Percentiles rank a stretch among this genome's conserved stretches.
phyloP scores from a whole-genome alignment of 2,329 filamentous ascomycete genomes.

The Alternaria sp. region DNA sequence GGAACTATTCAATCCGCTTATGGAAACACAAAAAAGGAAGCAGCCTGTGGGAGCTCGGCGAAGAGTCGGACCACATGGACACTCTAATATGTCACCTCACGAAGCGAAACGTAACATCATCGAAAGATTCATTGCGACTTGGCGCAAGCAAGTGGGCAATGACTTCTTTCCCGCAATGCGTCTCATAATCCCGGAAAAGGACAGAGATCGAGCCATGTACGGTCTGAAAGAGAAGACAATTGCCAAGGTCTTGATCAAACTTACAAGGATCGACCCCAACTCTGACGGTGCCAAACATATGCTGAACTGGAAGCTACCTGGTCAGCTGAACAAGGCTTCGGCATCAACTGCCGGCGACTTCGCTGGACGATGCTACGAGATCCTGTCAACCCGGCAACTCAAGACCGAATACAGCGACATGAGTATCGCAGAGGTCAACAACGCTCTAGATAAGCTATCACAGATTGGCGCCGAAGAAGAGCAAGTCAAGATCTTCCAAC shows the following conservation, averaged over 20 bases:
- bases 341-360: constrained; percentile 83
- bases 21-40: constrained; percentile 79
- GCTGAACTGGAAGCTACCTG: constrained; percentile 91
- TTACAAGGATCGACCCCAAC: constrained; percentile 90
- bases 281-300: constrained; percentile 88
- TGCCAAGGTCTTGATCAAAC: constrained; percentile 87
- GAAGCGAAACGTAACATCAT: constrained; percentile 85
- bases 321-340: constrained; percentile 57
- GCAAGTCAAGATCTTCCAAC: constrained; percentile 80
- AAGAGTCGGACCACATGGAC: constrained; percentile 69
- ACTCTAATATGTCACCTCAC: constrained; percentile 70
- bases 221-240: constrained; percentile 93
- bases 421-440: constrained; percentile 90
- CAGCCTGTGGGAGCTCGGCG: constrained; percentile 63
- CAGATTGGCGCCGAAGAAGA: constrained; percentile 81
- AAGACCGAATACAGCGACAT: constrained; percentile 77
- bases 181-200: constrained; percentile 90
- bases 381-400: constrained; percentile 84
- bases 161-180: constrained; percentile 95
- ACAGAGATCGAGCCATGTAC: constrained; percentile 91
- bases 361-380: constrained; percentile 85
- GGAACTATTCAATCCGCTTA: constrained; percentile 81
- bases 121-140: constrained; percentile 83
- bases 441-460: constrained; percentile 80
- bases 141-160: constrained; percentile 86